phyloP scores from a whole-genome alignment of 2,329 filamentous ascomycete species.

The Sphaerulina populicola region DNA sequence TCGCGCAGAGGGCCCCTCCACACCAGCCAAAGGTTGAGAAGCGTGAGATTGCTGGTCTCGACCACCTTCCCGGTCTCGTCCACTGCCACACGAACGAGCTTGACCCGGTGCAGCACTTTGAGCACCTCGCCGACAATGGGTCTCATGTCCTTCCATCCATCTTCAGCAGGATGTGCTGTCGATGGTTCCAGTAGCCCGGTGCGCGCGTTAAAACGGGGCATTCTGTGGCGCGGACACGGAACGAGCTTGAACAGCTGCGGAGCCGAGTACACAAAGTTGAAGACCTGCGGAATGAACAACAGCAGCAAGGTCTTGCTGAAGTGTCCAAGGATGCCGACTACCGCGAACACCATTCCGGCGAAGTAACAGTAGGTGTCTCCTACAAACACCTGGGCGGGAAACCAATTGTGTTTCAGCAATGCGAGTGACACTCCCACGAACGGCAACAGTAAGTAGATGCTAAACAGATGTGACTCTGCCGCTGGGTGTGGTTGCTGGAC shows the following conservation, averaged over 20 bases:
- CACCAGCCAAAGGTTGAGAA: conserved; percentile 92
- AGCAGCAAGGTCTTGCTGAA: conserved; percentile 95
- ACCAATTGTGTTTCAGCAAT: conserved; percentile 88
- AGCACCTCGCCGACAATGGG: conserved; percentile 55
- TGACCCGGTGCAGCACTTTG: conserved; percentile 59
- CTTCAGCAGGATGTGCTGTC: conserved; percentile 57
- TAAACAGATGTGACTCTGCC: conserved; percentile 92
- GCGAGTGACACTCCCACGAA: conserved; percentile 89
- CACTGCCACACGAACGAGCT: conserved; percentile 58
- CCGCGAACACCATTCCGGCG: conserved; percentile 96
- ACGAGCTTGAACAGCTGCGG: conserved; percentile 86
- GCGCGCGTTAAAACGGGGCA: conserved; percentile 78
- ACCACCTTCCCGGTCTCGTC: conserved; percentile 62
- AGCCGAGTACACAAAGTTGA: conserved; percentile 90
- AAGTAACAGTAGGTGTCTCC: conserved; percentile 99
- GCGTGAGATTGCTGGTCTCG: conserved; percentile 81
- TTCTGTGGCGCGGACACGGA: conserved; percentile 83
- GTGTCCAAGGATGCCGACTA: conserved; percentile 91
- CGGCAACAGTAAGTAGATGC: conserved; percentile 84
- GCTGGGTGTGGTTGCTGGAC: conserved; percentile 77
- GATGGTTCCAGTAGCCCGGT: conserved; percentile 82
- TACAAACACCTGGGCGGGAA: conserved; percentile 87
- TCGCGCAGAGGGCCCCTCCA: conserved; percentile 90
- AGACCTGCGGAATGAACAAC: conserved; percentile 83
- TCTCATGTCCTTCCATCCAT: conserved; percentile 54